Percentiles rank a stretch among this genome's conserved stretches.
phyloP scores from a whole-genome alignment of 2,329 filamentous ascomycete genomes.

The Lachnellula hyalina region DNA sequence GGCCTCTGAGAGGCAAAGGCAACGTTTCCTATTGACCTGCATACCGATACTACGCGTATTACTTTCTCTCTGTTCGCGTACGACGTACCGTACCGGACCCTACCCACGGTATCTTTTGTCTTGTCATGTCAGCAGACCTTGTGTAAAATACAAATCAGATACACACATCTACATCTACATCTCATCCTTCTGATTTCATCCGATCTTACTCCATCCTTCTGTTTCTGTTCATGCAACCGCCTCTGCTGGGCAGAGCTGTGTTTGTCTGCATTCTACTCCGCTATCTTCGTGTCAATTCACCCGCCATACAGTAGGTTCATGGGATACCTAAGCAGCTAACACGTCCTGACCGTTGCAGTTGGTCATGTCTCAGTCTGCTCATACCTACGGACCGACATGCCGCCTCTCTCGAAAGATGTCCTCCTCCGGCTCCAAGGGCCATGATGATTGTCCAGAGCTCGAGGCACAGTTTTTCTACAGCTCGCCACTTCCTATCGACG shows the following conservation, averaged over 20 bases:
- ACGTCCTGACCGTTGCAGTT: constrained; percentile 7
- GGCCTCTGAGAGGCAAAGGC: too few species aligned
- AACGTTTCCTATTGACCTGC: too few species aligned
- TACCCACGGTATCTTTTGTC: too few species aligned
- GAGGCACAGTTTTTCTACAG: constrained; percentile 80
- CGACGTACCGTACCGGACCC: too few species aligned
- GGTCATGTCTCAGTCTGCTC: constrained; percentile 26
- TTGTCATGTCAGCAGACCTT: too few species aligned
- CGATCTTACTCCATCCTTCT: neutral
- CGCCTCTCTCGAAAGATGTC: constrained; percentile 20
- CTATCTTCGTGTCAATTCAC: neutral
- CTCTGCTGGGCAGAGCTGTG: constrained; percentile 14
- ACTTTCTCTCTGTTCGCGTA: too few species aligned
- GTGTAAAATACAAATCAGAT: too few species aligned
- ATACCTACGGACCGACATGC: constrained; percentile 31
- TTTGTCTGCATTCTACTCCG: neutral
- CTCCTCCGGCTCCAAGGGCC: constrained; percentile 22
- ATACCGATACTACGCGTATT: too few species aligned
- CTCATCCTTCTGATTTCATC: too few species aligned
- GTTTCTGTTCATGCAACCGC: constrained; percentile 3
- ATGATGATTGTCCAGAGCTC: constrained; percentile 50
- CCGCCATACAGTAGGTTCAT: neutral
- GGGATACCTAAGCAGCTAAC: neutral
- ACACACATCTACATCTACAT: too few species aligned
- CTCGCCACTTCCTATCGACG: constrained; percentile 77